phyloP scores from a whole-genome alignment of 2,329 filamentous ascomycete species.

The Metarhizium album region DNA sequence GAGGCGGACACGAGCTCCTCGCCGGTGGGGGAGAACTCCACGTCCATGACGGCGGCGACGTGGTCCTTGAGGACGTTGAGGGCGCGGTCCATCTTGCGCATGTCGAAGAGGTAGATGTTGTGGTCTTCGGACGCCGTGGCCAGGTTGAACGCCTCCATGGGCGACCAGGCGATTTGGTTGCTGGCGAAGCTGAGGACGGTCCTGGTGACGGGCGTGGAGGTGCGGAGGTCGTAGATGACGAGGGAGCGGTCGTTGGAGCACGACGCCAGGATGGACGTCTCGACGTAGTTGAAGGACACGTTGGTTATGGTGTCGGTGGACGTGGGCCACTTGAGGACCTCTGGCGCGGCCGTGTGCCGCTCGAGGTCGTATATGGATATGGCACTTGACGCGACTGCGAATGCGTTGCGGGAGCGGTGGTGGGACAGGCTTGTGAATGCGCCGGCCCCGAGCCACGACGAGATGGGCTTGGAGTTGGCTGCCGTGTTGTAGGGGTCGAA shows the following conservation, averaged over 20 bases:
- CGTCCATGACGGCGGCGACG: conserved; percentile 86
- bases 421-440: conserved; percentile 79
- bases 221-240: conserved; percentile 86
- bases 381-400: conserved; percentile 66
- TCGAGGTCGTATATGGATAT: conserved; percentile 87
- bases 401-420: conserved; percentile 66
- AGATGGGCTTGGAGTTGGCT: conserved; percentile 57
- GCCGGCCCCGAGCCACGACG: conserved; percentile 73
- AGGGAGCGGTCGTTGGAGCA: conserved; percentile 77
- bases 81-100: conserved; percentile 78
- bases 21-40: conserved; percentile 90
- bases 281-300: conserved; percentile 84
- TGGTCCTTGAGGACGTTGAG: conserved; percentile 86
- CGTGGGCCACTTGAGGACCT: conserved; percentile 79
- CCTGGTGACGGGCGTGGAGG: conserved; percentile 71
- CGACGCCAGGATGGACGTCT: conserved; percentile 82
- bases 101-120: conserved; percentile 81
- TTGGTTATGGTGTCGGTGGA: conserved; percentile 82
- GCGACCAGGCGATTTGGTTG: conserved; percentile 85
- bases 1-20: conserved; percentile 86
- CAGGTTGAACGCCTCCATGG: conserved; percentile 94
- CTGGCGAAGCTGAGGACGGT: conserved; percentile 71
- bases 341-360: conserved; percentile 67
- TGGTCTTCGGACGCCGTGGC: conserved; percentile 91
- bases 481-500: conserved; percentile 78